These are phyloP conservation scores for Xylaria nigripes DNA, from an alignment of 495 filamentous ascomycete species.

Conservation along the genomic window DNA sequence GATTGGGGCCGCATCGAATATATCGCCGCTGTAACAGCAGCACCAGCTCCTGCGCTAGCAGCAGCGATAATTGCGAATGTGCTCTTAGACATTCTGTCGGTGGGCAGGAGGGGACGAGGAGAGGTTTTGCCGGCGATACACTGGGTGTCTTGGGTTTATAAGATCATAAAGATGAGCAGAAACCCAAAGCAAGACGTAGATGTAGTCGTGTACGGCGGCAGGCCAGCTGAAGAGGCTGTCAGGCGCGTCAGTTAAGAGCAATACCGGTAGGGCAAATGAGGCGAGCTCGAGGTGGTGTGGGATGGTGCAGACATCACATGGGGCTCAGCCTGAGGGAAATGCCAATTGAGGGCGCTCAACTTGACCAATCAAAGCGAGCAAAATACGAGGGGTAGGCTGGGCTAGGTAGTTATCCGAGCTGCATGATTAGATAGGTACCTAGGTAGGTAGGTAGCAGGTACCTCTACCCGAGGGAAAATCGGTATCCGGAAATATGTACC, in stretches of 20 bases:
- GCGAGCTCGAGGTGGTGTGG: conserved; percentile 24
- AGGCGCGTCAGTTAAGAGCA: conserved; percentile 20
- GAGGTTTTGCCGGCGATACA: conserved; percentile 9
- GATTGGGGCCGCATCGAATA: conserved; percentile 51
- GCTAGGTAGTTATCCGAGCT: too few species aligned
- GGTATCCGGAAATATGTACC: too few species aligned
- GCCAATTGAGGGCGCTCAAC: too few species aligned
- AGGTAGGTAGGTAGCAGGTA: too few species aligned
- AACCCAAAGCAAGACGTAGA: neutral
- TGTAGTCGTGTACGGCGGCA: conserved; percentile 2
- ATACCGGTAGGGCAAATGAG: conserved; percentile 19
- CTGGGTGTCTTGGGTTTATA: conserved; percentile 20
- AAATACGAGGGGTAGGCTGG: too few species aligned
- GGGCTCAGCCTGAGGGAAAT: too few species aligned
- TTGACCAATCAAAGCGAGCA: conserved; percentile 10
- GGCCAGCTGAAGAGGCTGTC: conserved; percentile 13
- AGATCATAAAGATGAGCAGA: neutral
- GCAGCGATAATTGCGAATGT: conserved; percentile 84
- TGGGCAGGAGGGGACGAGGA: conserved; percentile 1
- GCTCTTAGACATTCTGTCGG: conserved; percentile 62
- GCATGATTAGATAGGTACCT: too few species aligned
- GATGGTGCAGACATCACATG: conserved; percentile 22
- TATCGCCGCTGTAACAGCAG: conserved; percentile 67
- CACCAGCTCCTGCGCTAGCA: conserved; percentile 80
- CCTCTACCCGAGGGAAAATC: too few species aligned